Evolutionary conservation across 2,329 filamentous ascomycete species (phyloP), one percentile per base, ranked within the genome.

Genomic region (Thermochaetoides dissita): DNA sequence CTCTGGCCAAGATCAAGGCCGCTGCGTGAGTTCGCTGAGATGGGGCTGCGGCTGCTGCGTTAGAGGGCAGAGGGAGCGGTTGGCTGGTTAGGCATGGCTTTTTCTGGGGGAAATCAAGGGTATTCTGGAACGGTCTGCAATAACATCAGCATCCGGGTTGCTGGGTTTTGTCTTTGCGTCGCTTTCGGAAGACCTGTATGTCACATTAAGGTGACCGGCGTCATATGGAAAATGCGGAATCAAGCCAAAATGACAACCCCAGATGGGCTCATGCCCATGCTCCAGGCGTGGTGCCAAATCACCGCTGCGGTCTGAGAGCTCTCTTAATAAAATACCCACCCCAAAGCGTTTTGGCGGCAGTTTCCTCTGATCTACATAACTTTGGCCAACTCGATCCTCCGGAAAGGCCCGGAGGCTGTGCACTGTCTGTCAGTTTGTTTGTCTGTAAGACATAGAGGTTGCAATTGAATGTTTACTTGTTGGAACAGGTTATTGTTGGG

Each of bases 1-100:
- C 85, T 61, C 76, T 93, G 64, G 85, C 87, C 65, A 94, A 94
- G 79, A 73, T 94, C 71, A 84, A 83, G 74, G 81, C 83, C 59
- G 71, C 81, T 59, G 81, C 83, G 66, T 85, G 43, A 43, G 12
- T 83, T 24, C 17, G 17, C 17, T 24, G 17, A 24, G 17, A 24
- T 5, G 17, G 17, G 17, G 17, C 17, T 24, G 17, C 17, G 17
- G 17, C 36, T 17, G 42, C 36, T 41, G 39, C 35, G 41, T 47
- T 49, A 43, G 44, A 48, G 45, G 17, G 17, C 34, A 7, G n/a
- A 46, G 49, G 51, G 49, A 52, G 48, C 46, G 52, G 51, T 52
- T 50, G 47, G 17, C 17, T 24, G 17, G 53, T 55, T 46, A 43
- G 52, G 53, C 53, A 55, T 53, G 51, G 53, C 50, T 57, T 51